Evolutionary conservation across 768 basidiomycete genomes (phyloP).

Genomic region (Cystobasidiopsis lactophilus): DNA sequence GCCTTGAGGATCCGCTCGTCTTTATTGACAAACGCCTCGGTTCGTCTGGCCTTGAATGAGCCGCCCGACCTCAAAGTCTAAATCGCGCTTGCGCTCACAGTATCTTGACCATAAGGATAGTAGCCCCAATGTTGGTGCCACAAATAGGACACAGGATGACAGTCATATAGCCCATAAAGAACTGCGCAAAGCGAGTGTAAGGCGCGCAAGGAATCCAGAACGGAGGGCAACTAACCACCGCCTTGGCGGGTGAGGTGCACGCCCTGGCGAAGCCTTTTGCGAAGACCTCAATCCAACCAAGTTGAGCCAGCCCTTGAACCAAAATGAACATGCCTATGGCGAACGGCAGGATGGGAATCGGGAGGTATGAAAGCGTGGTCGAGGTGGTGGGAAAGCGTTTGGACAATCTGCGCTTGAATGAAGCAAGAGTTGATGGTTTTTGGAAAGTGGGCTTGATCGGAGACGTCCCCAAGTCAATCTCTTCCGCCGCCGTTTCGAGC

Average conservation of each 20-base stretch:
- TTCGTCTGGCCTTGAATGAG: too few species aligned
- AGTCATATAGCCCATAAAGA: constrained; percentile 46
- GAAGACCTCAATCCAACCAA: constrained; percentile 76
- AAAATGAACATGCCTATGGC: constrained; percentile 89
- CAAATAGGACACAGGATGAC: constrained; percentile 47
- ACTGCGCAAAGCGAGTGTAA: too few species aligned
- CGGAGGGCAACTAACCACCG: too few species aligned
- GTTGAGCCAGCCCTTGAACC: constrained; percentile 54
- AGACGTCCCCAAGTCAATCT: neutral
- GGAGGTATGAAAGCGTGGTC: constrained; percentile 32
- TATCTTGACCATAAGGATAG: constrained; percentile 8
- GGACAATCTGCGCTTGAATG: neutral
- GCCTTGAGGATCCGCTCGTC: constrained; percentile 6
- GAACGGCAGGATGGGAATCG: constrained; percentile 66
- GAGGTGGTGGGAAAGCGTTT: neutral
- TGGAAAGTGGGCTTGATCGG: neutral
- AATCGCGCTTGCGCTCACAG: neutral
- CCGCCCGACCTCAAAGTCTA: neutral
- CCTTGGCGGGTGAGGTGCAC: constrained; percentile 32
- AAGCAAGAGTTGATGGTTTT: neutral
- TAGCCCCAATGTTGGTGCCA: constrained; percentile 26
- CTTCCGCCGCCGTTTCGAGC: neutral
- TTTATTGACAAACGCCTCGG: too few species aligned
- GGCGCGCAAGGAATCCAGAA: too few species aligned
- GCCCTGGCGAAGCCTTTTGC: constrained; percentile 37